Evolutionary conservation across 106 monocot species (phyloP), one percentile per base, ranked within the genome.

Genomic region (Agapanthus africanus): DNA sequence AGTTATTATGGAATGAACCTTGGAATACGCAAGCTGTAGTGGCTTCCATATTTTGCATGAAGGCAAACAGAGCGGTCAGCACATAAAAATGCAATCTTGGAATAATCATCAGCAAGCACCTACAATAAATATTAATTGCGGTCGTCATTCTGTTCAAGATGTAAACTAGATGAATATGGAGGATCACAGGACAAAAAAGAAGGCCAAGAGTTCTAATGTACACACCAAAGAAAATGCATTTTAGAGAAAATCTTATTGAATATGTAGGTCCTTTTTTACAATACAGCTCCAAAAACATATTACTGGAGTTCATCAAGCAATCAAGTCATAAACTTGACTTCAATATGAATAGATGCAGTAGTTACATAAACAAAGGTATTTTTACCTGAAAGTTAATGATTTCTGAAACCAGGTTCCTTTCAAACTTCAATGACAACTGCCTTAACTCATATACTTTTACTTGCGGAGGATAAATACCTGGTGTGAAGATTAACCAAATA

Each of bases 391-490:
- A 97, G 74, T 92, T 76, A 59, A 97, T 37, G 18, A 97, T 92
- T 83, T 97, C 92, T n/a, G 97, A 92, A 59, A 84, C 78, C 21
- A 97, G 72, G 61, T 97, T 92, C 65, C 97, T 82, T 77, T 92
- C 97, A 81, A 97, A 97, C 76, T 97, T 97, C 79, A 86, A 64
- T 21, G 97, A 77, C 72, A 92, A 66, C 54, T 97, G 79, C 47
- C 72, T 84, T 64, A 92, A 72, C 59, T 87, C 89, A 59, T 71
- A 97, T 4, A 97, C 97, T 74, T 97, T 90, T n/a, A 97, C 77
- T 85, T 92, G 92, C 40, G 97, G 97, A 61, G 97, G 97, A 72
- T 90, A 89, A 72, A 97, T 97, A 71, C 97, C 95, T 97, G 70
- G 25, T 30, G 54, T 37, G 40, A 33, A 31, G 16, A 69, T 54